These are phyloP conservation scores for Parathielavia appendiculata DNA, from an alignment of 495 filamentous ascomycete species.

Conservation along the genomic window DNA sequence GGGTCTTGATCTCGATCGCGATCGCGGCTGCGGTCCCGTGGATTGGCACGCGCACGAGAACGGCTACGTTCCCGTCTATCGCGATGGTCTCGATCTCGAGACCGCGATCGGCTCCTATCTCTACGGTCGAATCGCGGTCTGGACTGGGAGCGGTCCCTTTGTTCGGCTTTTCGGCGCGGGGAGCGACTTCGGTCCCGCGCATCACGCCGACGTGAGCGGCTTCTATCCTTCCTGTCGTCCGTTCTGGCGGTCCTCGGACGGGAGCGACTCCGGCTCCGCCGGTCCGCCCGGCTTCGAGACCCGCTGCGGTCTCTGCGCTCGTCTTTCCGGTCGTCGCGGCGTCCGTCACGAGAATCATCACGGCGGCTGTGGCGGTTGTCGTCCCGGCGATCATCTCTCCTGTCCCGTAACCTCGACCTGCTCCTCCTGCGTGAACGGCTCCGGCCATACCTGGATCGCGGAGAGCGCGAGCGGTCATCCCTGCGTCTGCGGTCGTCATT, in stretches of 20 bases:
- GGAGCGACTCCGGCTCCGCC: slow-evolving; percentile 32
- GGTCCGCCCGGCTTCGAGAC: slow-evolving; percentile 27
- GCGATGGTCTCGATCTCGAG: slow-evolving; percentile 11
- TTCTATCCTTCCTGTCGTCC: slow-evolving; percentile 32
- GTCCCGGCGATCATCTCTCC: slow-evolving; percentile 29
- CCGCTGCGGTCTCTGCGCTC: slow-evolving; percentile 28
- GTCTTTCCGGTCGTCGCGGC: slow-evolving; percentile 21
- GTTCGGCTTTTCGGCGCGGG: slow-evolving; percentile 25
- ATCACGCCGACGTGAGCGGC: slow-evolving; percentile 33
- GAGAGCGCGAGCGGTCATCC: slow-evolving; percentile 26
- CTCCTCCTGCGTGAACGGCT: slow-evolving; percentile 25
- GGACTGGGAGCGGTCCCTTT: slow-evolving; percentile 26
- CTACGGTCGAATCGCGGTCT: slow-evolving; percentile 19
- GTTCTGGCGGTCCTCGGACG: slow-evolving; percentile 29
- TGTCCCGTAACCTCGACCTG: slow-evolving; percentile 9
- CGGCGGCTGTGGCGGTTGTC: slow-evolving; percentile 36
- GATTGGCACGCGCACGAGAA: slow-evolving; percentile 20
- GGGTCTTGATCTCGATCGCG: slow-evolving; percentile 25
- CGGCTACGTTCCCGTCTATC: slow-evolving; percentile 4
- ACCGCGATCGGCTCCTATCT: slow-evolving; percentile 27
- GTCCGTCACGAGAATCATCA: slow-evolving; percentile 22
- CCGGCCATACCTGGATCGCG: slow-evolving; percentile 22
- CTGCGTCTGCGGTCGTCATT: slow-evolving; percentile 26
- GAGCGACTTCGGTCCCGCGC: slow-evolving; percentile 28
- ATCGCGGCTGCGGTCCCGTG: slow-evolving; percentile 33